Evolutionary conservation across 345 rosid genomes (phyloP), one percentile per base, ranked within the genome.

Genomic region (Salix exigua): DNA sequence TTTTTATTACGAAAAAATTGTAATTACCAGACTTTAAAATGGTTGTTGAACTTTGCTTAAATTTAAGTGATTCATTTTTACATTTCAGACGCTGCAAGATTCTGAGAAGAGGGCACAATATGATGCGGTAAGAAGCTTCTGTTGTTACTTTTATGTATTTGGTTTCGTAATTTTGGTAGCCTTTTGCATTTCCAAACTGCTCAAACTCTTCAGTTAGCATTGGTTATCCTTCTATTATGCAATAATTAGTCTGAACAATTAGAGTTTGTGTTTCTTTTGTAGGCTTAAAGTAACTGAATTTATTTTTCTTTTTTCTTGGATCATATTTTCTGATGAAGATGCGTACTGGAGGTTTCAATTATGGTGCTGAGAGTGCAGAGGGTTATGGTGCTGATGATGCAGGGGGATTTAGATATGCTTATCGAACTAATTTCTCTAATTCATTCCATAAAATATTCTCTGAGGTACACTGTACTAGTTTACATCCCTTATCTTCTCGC

Each of bases 401-500:
- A 30, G 86, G 86, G 80, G 89, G 86, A 50, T 91, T 87, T 73
- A 73, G 88, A 81, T 84, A 85, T 78, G 71, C 91, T 60, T 84
- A 84, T 63, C 83, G 53, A 78, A 81, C 88, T 70, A 82, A 87
- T 83, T 95, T 95, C 91, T 91, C 99, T 63, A 87, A 88, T 84
- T 93, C 99, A 18, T 95, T 95, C 84, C 94, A 85, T 26, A 88
- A 91, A 80, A 86, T 93, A 77, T 93, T 95, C 82, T 90, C 99
- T 40, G 94, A 95, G 97, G 97, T 91, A 85, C 40, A 12, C 12
- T 28, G 28, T 50, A 10, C 50, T 42, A n/a, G 26, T 66, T 79
- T 65, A 50, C 17, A 18, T 82, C 30, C 17, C 62, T 61, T 26
- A 21, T 73, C 66, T 60, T 51, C 23, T 40, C 73, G 65, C 11